These are phyloP conservation scores for Pseudocercospora eumusae DNA, from an alignment of 2,329 filamentous ascomycete genomes.

Conservation along the genomic window DNA sequence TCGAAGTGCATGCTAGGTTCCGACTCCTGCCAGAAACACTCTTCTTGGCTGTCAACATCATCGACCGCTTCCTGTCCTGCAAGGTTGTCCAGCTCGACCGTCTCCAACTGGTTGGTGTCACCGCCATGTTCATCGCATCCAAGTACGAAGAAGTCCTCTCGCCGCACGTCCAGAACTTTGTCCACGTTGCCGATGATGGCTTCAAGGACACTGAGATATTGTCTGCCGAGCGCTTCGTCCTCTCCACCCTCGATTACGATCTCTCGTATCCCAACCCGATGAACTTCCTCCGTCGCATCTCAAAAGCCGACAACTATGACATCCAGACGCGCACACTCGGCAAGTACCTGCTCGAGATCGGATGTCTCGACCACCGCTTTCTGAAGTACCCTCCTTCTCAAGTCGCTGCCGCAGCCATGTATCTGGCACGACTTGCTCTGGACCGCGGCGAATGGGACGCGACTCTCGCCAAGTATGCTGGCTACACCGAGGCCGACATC, in stretches of 20 bases:
- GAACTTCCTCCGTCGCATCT: constrained; percentile 98
- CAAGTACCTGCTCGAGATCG: constrained; percentile 98
- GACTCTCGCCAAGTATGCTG: constrained; percentile 85
- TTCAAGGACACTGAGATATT: constrained; percentile 95
- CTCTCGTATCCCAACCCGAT: constrained; percentile 98
- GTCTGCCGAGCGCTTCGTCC: constrained; percentile 92
- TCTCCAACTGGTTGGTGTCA: constrained; percentile 93
- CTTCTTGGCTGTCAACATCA: constrained; percentile 96
- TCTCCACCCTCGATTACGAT: constrained; percentile 90
- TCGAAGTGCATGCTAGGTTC: constrained; percentile 97
- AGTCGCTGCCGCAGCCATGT: constrained; percentile 91
- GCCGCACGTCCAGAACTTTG: constrained; percentile 95
- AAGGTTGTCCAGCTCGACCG: constrained; percentile 96
- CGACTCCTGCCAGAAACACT: constrained; percentile 92
- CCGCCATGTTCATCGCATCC: constrained; percentile 98
- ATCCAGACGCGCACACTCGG: constrained; percentile 95
- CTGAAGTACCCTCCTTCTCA: constrained; percentile 87
- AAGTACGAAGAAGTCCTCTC: constrained; percentile 99
- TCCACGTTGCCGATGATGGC: constrained; percentile 92
- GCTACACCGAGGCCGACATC: constrained; percentile 90
- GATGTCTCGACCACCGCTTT: constrained; percentile 90
- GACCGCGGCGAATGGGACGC: constrained; percentile 90
- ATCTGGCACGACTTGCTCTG: constrained; percentile 84
- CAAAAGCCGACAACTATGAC: constrained; percentile 98
- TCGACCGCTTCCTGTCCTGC: constrained; percentile 92